Evolutionary conservation across 2,329 filamentous ascomycete genomes (phyloP), one percentile per base, ranked within the genome.

Genomic region (Scleromitrula shiraiana): DNA sequence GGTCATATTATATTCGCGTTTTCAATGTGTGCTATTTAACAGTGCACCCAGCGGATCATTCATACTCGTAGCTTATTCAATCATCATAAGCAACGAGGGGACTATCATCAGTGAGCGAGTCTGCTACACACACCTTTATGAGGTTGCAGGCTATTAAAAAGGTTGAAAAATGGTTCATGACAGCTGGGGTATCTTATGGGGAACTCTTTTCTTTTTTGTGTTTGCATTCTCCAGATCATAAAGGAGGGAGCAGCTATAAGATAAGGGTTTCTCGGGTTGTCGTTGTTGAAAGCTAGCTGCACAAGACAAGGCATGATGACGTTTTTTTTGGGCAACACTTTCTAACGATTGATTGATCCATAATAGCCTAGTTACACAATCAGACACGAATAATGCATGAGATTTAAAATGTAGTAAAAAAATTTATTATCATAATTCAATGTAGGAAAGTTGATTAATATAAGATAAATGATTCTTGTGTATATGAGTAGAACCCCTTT

Each of bases 351-450:
- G 51, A 50, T 37, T 53, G 51, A 57, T 57, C 50, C 50, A 50
- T 37, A 49, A 51, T 58, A 61, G 50, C 55, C 50, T 61, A 61
- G 38, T 47, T 37, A 58, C 57, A 53, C 53, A 54, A 51, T 53
- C 53, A 54, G 53, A 58, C 55, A 61, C 56, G 56, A 59, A 60
- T 56, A 60, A 62, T 59, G 53, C 55, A 58, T 60, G 56, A 60
- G 52, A 59, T 58, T 59, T 41, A 53, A 54, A 52, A 39, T 44
- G 49, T 35, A 27, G 23, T 20, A 22, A 20, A 19, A 10, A 20
- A 19, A 7, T 7, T 14, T 20, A 20, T 10, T 19, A 9, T 20
- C 14, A 20, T 20, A 20, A 19, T 23, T 12, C 20, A 5, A n/a
- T n/a, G n/a, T n/a, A n/a, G n/a, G n/a, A n/a, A n/a, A n/a, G n/a